Evolutionary conservation across 1,284 basidiomycete genomes (phyloP).

Genomic region (Xerocomus amazonicus): DNA sequence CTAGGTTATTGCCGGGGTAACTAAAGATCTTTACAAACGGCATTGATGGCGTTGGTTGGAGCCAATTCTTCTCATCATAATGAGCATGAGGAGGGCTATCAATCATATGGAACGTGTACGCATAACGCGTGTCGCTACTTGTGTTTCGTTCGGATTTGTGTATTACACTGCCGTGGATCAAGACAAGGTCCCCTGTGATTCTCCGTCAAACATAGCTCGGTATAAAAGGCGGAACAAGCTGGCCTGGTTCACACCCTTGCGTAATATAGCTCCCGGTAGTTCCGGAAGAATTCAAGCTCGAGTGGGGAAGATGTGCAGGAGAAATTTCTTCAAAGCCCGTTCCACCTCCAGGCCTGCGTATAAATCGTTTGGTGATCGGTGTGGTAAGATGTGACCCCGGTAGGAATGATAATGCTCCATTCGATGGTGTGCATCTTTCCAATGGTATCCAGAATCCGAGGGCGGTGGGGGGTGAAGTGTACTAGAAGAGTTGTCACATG

Average conservation of each 20-base stretch:
- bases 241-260: conserved; percentile 76
- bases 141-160: conserved; percentile 86
- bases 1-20: conserved; percentile 16
- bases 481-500: conserved; percentile 46
- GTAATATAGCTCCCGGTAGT: conserved; percentile 56
- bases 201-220: not conserved
- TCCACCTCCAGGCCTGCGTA: conserved; percentile 67
- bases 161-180: conserved; percentile 87
- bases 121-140: conserved; percentile 72
- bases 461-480: conserved; percentile 87
- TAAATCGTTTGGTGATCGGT: conserved; percentile 78
- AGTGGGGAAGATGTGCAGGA: conserved; percentile 37
- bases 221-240: conserved; percentile 9
- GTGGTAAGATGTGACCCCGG: conserved; percentile 83
- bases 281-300: conserved; percentile 6
- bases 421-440: conserved; percentile 79
- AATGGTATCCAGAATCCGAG: conserved; percentile 96
- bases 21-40: conserved; percentile 76
- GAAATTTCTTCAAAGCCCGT: conserved; percentile 75
- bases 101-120: conserved; percentile 94
- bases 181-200: conserved; percentile 69
- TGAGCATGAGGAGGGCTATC: conserved; percentile 61
- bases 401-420: conserved; percentile 89
- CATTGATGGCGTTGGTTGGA: conserved; percentile 79
- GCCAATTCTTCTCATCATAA: conserved; percentile 83